phyloP scores from a whole-genome alignment of 768 basidiomycete genomes.

The Hydnomerulius pinastri region DNA sequence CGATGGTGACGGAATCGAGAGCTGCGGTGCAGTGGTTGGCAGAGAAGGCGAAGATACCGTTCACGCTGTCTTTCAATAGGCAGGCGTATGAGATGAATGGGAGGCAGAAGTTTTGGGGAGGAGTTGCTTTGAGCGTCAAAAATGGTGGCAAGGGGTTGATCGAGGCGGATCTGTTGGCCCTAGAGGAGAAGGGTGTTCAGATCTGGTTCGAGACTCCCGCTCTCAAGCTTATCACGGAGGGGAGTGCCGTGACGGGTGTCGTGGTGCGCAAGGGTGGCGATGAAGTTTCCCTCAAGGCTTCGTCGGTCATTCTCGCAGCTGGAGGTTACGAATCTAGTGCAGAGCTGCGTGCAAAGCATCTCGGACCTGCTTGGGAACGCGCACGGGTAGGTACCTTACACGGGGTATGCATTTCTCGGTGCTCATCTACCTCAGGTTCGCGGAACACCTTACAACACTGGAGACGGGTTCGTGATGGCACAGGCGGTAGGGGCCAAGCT shows the following conservation, averaged over 20 bases:
- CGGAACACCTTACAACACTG: constrained; percentile 72
- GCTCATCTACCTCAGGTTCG: constrained; percentile 46
- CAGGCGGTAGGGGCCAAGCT: constrained; percentile 50
- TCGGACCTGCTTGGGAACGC: constrained; percentile 59
- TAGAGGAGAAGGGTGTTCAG: constrained; percentile 51
- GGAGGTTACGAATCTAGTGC: constrained; percentile 67
- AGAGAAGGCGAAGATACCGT: constrained; percentile 50
- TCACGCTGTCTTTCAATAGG: constrained; percentile 60
- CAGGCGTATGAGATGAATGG: constrained; percentile 69
- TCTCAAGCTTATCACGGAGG: constrained; percentile 31
- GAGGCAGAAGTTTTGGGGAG: constrained; percentile 70
- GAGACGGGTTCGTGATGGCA: constrained; percentile 63
- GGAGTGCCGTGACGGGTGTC: constrained; percentile 47
- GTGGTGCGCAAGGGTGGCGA: constrained; percentile 42
- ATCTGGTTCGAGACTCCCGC: constrained; percentile 61
- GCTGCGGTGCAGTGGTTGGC: constrained; percentile 61
- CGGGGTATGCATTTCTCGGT: neutral
- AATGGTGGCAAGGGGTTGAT: constrained; percentile 73
- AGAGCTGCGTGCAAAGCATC: constrained; percentile 50
- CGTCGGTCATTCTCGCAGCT: constrained; percentile 59
- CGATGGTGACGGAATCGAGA: constrained; percentile 57
- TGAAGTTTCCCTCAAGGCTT: constrained; percentile 37
- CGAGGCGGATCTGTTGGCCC: constrained; percentile 50
- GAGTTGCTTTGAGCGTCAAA: constrained; percentile 60
- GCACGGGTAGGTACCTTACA: constrained; percentile 46